Conservation (phyloP, 352 stramenopile genomes). For the Pythium aristosporum region DNA sequence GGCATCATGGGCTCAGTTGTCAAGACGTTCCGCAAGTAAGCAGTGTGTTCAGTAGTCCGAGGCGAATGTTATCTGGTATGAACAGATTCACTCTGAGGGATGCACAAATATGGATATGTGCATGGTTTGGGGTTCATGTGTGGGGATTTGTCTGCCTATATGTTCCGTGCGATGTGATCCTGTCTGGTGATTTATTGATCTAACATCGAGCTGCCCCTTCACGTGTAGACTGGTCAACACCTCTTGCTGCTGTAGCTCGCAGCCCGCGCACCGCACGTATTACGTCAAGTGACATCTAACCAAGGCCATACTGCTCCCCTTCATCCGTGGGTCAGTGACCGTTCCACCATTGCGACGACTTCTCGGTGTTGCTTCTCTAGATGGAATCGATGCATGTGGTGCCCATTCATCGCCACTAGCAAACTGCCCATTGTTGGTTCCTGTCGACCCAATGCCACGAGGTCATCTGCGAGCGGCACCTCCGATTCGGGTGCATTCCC, state of each 20-base stretch:
- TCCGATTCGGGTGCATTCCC: background rate
- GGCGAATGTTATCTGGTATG: too few species aligned
- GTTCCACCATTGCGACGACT: background rate
- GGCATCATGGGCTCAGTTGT: slow-evolving; percentile 48
- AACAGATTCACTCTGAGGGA: background rate
- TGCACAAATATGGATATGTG: background rate
- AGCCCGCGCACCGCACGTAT: background rate
- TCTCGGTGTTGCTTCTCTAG: slow-evolving; percentile 1
- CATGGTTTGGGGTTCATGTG: background rate
- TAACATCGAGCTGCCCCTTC: background rate
- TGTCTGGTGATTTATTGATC: background rate
- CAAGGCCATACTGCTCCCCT: too few species aligned
- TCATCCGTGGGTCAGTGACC: background rate
- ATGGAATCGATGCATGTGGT: slow-evolving; percentile 4
- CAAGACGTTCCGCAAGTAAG: slow-evolving; percentile 61
- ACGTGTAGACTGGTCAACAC: background rate
- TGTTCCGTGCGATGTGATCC: too few species aligned
- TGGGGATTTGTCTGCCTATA: too few species aligned
- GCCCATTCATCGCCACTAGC: slow-evolving; percentile 22
- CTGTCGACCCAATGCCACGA: slow-evolving; percentile 30
- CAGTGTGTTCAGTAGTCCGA: too few species aligned
- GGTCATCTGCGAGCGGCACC: slow-evolving; percentile 19
- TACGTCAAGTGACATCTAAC: too few species aligned
- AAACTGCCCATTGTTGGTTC: slow-evolving; percentile 39
- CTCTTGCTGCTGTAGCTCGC: background rate